phyloP scores from a whole-genome alignment of 2,329 filamentous ascomycete species.

The Diplodia corticola region DNA sequence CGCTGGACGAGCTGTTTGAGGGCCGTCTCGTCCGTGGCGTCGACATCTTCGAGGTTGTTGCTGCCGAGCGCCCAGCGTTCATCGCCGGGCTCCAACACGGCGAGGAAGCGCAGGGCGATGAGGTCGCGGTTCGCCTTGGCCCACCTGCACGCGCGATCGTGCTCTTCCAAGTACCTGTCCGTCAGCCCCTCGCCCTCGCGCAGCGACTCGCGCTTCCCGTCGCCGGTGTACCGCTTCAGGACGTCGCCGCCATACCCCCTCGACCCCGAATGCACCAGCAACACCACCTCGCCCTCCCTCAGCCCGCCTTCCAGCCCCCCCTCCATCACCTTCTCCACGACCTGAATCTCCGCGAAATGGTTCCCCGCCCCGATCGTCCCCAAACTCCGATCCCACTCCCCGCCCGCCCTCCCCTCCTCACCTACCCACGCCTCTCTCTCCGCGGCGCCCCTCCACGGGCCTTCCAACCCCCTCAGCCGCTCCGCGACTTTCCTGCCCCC shows the following conservation, averaged over 20 bases:
- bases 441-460: slow-evolving; percentile 33
- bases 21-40: background rate
- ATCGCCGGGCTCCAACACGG: slow-evolving; percentile 39
- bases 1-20: slow-evolving; percentile 16
- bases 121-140: slow-evolving; percentile 41
- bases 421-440: slow-evolving; percentile 36
- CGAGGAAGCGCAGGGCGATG: slow-evolving; percentile 41
- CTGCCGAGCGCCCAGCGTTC: slow-evolving; percentile 29
- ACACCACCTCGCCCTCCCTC: slow-evolving; percentile 35
- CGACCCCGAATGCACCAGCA: slow-evolving; percentile 43
- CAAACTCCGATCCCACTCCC: slow-evolving; percentile 35
- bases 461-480: slow-evolving; percentile 39
- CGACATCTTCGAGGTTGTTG: slow-evolving; percentile 23
- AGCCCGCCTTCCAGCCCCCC: slow-evolving; percentile 27
- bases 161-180: slow-evolving; percentile 36
- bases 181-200: slow-evolving; percentile 31
- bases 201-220: slow-evolving; percentile 30
- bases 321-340: slow-evolving; percentile 32
- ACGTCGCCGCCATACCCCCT: slow-evolving; percentile 39
- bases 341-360: slow-evolving; percentile 43
- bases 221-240: slow-evolving; percentile 34
- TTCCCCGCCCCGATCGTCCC: slow-evolving; percentile 44
- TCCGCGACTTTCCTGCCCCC: slow-evolving; percentile 39
- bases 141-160: slow-evolving; percentile 41
- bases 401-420: slow-evolving; percentile 30